Evolutionary conservation across 192 early-diverging fungal genomes (phyloP), one percentile per base, ranked within the genome.

Genomic region (Paraglomus brasilianum): DNA sequence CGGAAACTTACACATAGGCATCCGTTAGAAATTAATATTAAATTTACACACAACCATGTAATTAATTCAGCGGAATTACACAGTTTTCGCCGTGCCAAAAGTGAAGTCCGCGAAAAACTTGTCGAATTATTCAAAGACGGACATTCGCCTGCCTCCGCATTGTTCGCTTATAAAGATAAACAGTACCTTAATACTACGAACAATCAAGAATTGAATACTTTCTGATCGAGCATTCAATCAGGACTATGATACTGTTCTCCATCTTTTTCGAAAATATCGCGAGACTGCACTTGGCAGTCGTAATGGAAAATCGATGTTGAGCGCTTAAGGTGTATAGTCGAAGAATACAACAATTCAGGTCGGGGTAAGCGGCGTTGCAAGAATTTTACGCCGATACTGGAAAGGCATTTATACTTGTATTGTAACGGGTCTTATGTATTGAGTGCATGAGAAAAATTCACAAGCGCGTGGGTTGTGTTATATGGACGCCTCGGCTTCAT

Each of bases 21-120:
- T 39, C 57, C 57, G 21, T 39, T 59, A 39, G 57, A 59, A 59
- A 39, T 59, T 41, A 59, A 17, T 39, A 59, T 59, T 6, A 59
- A 42, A 5, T 59, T 5, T 59, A 59, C 39, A 0, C 57, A 40
- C 21, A 59, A 59, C 14, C 39, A 59, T 59, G 38, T 59, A 19
- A 6, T 59, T 5, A 39, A 59, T 40, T 59, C 57, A 5, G 57
- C 57, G n/a, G 57, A 59, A 17, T 59, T 41, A 39, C 39, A 39
- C 19, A 41, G 39, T 42, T 58, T 58, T 5, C 38, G 13, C 1
- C 30, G 1, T 58, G 38, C 42, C 8, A 59, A 40, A 59, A 17
- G 21, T 5, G 39, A 59, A 39, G 39, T 42, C 0, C 0, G 13
- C 0, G 36, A 58, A 13, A 58, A 58, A 15, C 8, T 39, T 42